A percentile compares a stretch with the other conserved stretches of the same genome.
phyloP scores from a whole-genome alignment of 495 filamentous ascomycete genomes.

The Lasiosphaeria miniovina region DNA sequence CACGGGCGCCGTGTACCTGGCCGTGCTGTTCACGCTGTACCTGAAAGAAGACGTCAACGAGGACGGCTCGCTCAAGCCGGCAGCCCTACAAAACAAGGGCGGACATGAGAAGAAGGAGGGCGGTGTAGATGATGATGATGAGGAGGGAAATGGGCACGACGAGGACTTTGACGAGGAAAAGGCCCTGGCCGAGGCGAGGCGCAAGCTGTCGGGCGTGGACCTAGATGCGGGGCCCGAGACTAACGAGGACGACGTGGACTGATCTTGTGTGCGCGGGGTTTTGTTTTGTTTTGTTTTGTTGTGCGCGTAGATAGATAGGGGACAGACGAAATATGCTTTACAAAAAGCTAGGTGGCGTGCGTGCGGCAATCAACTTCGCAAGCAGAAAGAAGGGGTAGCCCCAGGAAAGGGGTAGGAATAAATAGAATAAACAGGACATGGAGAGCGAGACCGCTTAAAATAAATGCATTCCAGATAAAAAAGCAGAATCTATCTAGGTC shows the following conservation, averaged over 20 bases:
- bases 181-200: slow-evolving; percentile 24
- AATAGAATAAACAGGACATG: no score
- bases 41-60: slow-evolving; percentile 59
- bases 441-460: no score
- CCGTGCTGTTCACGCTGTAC: slow-evolving; percentile 74
- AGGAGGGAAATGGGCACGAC: slow-evolving; percentile 2
- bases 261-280: background rate
- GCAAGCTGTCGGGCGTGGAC: slow-evolving; percentile 16
- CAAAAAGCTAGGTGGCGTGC: background rate
- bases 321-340: no score
- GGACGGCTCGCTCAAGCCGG: slow-evolving; percentile 52
- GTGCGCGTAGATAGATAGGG: no score
- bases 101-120: slow-evolving; percentile 11
- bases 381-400: no score
- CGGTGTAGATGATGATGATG: background rate
- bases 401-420: no score
- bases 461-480: no score
- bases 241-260: slow-evolving; percentile 33
- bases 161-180: slow-evolving; percentile 26
- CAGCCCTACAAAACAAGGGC: slow-evolving; percentile 25
- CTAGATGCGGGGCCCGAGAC: slow-evolving; percentile 7
- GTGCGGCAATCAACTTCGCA: background rate
- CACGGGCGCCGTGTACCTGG: slow-evolving; percentile 69
- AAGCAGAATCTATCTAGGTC: no score
- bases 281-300: background rate